Base-by-base conservation (phyloP, 2,329 filamentous ascomycete genomes). In the Gnomoniopsis smithogilvyi region DNA sequence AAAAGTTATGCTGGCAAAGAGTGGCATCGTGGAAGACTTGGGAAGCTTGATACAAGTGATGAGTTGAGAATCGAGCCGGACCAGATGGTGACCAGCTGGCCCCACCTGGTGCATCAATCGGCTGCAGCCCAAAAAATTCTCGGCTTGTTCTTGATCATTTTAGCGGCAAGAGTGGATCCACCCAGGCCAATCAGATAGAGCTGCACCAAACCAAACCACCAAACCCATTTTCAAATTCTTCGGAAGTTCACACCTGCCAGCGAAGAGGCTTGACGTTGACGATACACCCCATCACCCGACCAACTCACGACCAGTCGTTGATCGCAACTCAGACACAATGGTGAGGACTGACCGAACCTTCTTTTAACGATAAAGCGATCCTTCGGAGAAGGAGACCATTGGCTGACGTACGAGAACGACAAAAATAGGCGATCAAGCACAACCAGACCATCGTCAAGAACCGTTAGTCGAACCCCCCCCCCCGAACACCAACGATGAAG, bases 391-490 rank as follows among this genome's bases (percentile, higher is more conserved):
- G 64, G 61, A 66, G 62, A 52, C 49, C 22, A 24, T 49, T 64
- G 62, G 62, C 61, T 68, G 68, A 65, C 72, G 73, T 53, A 66
- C 68, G 45, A 45, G 43, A 21, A 24, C 64, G 69, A 64, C 68
- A 66, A 56, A n/a, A 68, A 69, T 74, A 89, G 93, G 91, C 94
- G 86, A 96, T 98, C 92, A 96, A 96, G 89, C 92, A 97, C 90
- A 98, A 98, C 85, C 92, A 97, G 86, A 90, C 94, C 85, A 89
- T 97, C 80, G 89, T 90, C 78, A 90, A 94, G 87, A 96, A 96
- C 88, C 93, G 89, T 92, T 83, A 84, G 89, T 74, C 71, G 64
- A 59, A 62, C 61, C 65, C 63, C 66, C 62, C 64, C 64, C 63
- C 53, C 63, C 15, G 53, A 58, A 56, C 68, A 67, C 70, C 68